A percentile compares a stretch with the other conserved stretches of the same genome.
phyloP scores from a whole-genome alignment of 1,284 basidiomycete genomes.

The Sporisorium scitamineum region DNA sequence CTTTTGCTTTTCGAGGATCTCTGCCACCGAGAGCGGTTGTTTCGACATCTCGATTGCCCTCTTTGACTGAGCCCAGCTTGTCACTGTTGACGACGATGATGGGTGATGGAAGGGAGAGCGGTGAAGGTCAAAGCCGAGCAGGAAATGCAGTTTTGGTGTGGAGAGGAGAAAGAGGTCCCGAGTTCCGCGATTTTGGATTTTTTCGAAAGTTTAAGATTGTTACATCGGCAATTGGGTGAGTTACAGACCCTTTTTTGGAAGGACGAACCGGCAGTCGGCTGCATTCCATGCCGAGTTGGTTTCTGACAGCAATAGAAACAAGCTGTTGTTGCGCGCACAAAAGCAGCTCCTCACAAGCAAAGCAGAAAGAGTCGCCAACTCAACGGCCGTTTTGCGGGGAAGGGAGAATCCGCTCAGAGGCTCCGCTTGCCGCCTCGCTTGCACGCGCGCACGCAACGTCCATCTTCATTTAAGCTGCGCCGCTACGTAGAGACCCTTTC shows the following conservation, averaged over 20 bases:
- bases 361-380: no score
- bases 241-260: neutral
- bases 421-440: constrained; percentile 1
- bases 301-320: neutral
- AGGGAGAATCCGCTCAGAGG: neutral
- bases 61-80: neutral
- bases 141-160: neutral
- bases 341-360: no score
- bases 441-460: no score
- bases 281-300: constrained; percentile 7
- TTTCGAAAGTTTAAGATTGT: neutral
- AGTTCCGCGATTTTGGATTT: neutral
- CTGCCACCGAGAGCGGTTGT: constrained; percentile 59
- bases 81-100: neutral
- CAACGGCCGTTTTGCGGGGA: neutral
- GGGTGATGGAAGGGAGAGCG: neutral
- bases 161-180: constrained; percentile 7
- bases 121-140: neutral
- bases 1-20: constrained; percentile 56
- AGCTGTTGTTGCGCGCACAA: neutral
- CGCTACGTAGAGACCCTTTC: neutral
- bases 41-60: constrained; percentile 34
- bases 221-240: neutral
- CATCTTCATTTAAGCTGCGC: no score
- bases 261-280: constrained; percentile 5